Base-by-base conservation (phyloP, 257 asterid genomes). In the Nicotiana tabacum region DNA sequence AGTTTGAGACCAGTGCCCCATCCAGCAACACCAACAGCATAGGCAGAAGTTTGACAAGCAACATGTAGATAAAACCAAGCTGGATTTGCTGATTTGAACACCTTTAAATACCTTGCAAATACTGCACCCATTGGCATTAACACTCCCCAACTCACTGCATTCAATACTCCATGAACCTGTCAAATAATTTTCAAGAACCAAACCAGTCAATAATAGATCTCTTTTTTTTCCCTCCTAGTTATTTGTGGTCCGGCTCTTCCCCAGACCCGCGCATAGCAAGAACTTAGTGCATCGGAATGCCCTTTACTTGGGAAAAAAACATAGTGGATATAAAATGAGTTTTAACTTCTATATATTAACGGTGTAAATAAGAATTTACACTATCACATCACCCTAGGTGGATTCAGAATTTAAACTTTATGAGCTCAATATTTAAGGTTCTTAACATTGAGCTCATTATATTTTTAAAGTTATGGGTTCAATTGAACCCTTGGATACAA, bases 81-180 rank as follows among this genome's bases (percentile, higher is more conserved):
- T 1, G 98, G 98, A 61, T 86, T 85, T 0, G 94, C 90, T 3
- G 88, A 86, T 62, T 91, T 90, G 94, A 92, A 93, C 24, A 93
- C 97, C 88, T 89, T 93, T 85, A 93, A 48, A 55, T 93, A 92
- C 84, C 97, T 88, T 9, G 97, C 97, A 32, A 83, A 60, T 72
- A 93, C 83, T 0, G 90, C 95, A 0, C 97, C 97, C 8, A 92
- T 6, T 0, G 97, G 97, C 91, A 93, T 84, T 88, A 93, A 33
- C 10, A 93, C 88, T 7, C 97, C 97, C 97, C 97, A 93, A 77
- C 97, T 91, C 89, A 91, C 97, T 37, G 85, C 98, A 55, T 92
- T 92, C 87, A 93, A 17, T 58, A 93, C 90, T 67, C 97, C 98
- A 66, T 93, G 98, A 65, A 87, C 79, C 97, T 93, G 83, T 3